Conservation (phyloP, 306 rosid genomes). For the Sechiopsis laciniata region DNA sequence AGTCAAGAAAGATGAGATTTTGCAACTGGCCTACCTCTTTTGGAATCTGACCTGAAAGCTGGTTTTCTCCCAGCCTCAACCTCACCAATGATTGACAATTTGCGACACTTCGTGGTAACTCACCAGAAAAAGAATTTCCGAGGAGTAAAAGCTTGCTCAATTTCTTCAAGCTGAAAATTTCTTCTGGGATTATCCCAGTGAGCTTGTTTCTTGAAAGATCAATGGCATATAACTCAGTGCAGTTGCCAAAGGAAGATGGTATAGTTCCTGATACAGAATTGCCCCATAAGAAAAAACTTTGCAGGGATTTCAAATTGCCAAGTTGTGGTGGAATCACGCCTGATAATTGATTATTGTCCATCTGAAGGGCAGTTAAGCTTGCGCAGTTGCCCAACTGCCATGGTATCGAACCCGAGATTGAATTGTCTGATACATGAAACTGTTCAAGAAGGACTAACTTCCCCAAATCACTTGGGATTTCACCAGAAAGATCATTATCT, state of each 20-base stretch:
- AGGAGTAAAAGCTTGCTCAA: constrained; percentile 91
- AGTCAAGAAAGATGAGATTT: constrained; percentile 80
- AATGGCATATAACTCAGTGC: constrained; percentile 80
- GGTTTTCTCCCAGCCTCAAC: constrained; percentile 86
- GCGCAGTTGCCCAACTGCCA: constrained; percentile 84
- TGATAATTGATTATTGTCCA: constrained; percentile 84
- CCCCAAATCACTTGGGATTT: constrained; percentile 72
- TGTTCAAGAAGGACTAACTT: constrained; percentile 55
- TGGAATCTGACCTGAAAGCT: constrained; percentile 82
- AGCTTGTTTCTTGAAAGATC: constrained; percentile 94
- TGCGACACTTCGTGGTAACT: constrained; percentile 56
- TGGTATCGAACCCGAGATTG: constrained; percentile 57
- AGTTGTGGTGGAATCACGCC: constrained; percentile 80
- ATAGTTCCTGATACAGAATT: constrained; percentile 77
- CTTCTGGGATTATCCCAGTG: constrained; percentile 83
- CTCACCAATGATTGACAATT: constrained; percentile 77
- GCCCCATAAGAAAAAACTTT: constrained; percentile 87
- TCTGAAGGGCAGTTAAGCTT: constrained; percentile 81
- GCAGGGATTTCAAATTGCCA: constrained; percentile 62
- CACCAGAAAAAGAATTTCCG: constrained; percentile 77
- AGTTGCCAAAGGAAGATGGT: constrained; percentile 83
- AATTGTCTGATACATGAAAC: constrained; percentile 86
- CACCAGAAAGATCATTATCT: constrained; percentile 67
- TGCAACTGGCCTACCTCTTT: constrained; percentile 73
- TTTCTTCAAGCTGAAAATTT: constrained; percentile 81